A percentile compares a stretch with the other conserved stretches of the same genome.
Conservation (phyloP, 345 rosid genomes). For the Rhodamnia rubescens region DNA sequence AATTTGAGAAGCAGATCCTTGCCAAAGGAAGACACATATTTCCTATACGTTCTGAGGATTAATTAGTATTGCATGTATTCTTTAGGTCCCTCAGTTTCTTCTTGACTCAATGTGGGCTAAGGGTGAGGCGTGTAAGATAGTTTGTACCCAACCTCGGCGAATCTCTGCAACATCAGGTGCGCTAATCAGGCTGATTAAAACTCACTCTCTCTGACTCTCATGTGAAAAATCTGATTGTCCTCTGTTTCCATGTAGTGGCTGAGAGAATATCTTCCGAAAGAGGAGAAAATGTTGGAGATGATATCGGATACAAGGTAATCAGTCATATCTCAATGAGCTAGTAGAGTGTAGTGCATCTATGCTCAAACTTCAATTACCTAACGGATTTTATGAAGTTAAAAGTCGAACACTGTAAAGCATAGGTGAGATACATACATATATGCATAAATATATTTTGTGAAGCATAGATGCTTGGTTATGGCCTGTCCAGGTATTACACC, state of each 20-base stretch:
- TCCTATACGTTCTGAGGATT: background rate
- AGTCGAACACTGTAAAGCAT: background rate
- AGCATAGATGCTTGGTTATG: background rate
- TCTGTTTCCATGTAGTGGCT: constrained; percentile 47
- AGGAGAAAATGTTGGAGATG: constrained; percentile 68
- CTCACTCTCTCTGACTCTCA: background rate
- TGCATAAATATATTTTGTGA: background rate
- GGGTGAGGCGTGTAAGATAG: constrained; percentile 70
- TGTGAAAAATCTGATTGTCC: constrained; percentile 1
- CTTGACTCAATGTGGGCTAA: constrained; percentile 75
- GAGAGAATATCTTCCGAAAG: constrained; percentile 87
- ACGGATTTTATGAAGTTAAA: background rate
- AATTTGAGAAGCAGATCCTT: background rate
- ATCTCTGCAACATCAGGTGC: constrained; percentile 90
- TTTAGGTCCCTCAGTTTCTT: constrained; percentile 84
- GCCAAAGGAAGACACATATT: background rate
- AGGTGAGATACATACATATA: background rate
- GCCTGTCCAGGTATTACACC: background rate
- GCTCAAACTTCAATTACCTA: background rate
- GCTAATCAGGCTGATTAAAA: background rate
- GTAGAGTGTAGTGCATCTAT: background rate
- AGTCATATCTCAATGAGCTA: background rate
- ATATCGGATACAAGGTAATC: constrained; percentile 85
- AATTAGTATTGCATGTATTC: background rate
- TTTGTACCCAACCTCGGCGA: constrained; percentile 98